A percentile compares a stretch with the other conserved stretches of the same genome.
These are phyloP conservation scores for Dryas alaskensis DNA, from an alignment of 306 rosid genomes.

Conservation along the genomic window DNA sequence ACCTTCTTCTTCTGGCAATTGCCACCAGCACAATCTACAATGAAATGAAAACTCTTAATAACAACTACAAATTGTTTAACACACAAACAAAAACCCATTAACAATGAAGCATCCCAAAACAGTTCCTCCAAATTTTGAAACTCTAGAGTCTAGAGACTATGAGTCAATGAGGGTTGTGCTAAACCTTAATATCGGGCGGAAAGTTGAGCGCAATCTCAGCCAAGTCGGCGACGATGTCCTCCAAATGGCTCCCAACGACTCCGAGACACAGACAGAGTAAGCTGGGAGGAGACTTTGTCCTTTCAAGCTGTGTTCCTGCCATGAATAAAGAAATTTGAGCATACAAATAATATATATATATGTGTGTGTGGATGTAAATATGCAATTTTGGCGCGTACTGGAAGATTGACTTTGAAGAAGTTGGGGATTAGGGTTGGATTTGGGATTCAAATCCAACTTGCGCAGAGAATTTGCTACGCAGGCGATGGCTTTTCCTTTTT, in stretches of 20 bases:
- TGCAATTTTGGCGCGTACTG: conserved; percentile 30
- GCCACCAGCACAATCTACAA: conserved; percentile 66
- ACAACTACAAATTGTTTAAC: background rate
- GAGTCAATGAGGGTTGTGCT: too few species aligned
- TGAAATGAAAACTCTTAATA: conserved; percentile 5
- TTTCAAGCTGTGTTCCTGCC: conserved; percentile 44
- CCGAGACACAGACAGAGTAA: conserved; percentile 75
- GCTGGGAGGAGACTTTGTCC: conserved; percentile 58
- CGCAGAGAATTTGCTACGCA: conserved; percentile 37
- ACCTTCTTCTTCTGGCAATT: conserved; percentile 72
- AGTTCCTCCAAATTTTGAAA: background rate
- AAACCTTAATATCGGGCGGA: conserved; percentile 80
- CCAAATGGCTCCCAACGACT: conserved; percentile 75
- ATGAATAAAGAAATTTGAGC: background rate
- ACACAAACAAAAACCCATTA: background rate
- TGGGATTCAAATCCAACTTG: conserved; percentile 53
- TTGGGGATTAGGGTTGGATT: conserved; percentile 35
- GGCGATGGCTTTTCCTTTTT: conserved; percentile 41
- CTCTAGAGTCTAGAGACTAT: too few species aligned
- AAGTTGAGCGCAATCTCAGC: conserved; percentile 56
- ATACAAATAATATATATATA: background rate
- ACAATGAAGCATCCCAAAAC: background rate
- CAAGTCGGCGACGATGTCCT: conserved; percentile 72
- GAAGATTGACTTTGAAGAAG: conserved; percentile 30
- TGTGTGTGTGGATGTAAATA: background rate